Evolutionary conservation across 768 basidiomycete genomes (phyloP), one percentile per base, ranked within the genome.

Genomic region (Boletus coccyginus): DNA sequence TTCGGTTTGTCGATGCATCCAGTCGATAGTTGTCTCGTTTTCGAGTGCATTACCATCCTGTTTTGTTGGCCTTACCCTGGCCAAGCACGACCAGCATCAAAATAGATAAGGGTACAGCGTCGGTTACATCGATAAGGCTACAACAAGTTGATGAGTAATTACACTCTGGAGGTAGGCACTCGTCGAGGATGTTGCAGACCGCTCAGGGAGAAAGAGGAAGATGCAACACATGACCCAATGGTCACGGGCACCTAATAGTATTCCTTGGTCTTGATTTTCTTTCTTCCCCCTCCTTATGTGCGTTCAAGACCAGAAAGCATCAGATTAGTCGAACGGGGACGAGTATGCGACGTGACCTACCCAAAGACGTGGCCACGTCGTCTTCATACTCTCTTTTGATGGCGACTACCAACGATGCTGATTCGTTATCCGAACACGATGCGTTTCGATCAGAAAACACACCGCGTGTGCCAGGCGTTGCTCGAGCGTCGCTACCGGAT

Each of bases 241-340:
- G 7, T 24, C 12, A 31, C 21, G 21, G 21, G 21, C 21, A 21
- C 16, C 46, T 56, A 27, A 27, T 27, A 56, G 27, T 49, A 40
- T 24, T 66, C 55, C 31, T 67, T 60, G 12, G 57, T 41, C 50
- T 66, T 66, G 44, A 66, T 48, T 12, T 40, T 62, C 44, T 62
- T 67, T 16, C 45, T 42, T 29, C 43, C 38, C 17, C 48, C 66
- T 60, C 10, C 17, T n/a, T 13, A 0, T 2, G 12, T 16, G 31
- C 31, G 19, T 56, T 44, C 14, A 27, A 29, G 19, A 24, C 24
- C 13, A 41, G 27, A 32, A 14, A 31, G 3, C n/a, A 29, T 40
- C 19, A 35, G 7, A 16, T 56, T 12, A 38, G 21, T 21, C 21
- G 21, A 2, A 35, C 11, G n/a, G 24, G 21, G 12, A 21, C 24